These are phyloP conservation scores for Themeda triandra DNA, from an alignment of 176 grass and related monocot genomes.

Conservation along the genomic window DNA sequence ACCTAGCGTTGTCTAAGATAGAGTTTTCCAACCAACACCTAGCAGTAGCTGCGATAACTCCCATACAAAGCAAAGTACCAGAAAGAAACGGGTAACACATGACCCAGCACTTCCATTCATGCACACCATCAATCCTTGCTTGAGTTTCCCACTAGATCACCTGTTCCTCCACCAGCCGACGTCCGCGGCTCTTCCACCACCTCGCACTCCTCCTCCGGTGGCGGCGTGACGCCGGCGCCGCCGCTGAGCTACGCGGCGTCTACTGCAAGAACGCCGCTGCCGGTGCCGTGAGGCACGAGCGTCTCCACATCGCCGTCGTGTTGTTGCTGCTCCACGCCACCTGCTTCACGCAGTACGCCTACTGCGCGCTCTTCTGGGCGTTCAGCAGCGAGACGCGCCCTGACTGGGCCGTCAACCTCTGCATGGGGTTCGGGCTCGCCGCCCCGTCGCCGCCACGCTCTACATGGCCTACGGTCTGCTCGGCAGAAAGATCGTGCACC, in stretches of 20 bases:
- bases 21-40: too few relatives aligned
- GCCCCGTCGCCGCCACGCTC: slow-evolving; percentile 28
- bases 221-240: slow-evolving; percentile 45
- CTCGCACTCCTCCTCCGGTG: slow-evolving; percentile 43
- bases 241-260: slow-evolving; percentile 25
- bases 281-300: slow-evolving; percentile 1
- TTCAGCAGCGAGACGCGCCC: slow-evolving; percentile 42
- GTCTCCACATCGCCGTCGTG: slow-evolving; percentile 45
- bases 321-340: slow-evolving; percentile 56
- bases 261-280: slow-evolving; percentile 57
- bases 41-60: too few relatives aligned
- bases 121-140: too few relatives aligned
- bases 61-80: too few relatives aligned
- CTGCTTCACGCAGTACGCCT: slow-evolving; percentile 58
- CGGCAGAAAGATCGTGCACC: slow-evolving; percentile 30
- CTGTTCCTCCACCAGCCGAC: too few relatives aligned
- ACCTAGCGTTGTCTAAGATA: too few relatives aligned
- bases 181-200: slow-evolving; percentile 65
- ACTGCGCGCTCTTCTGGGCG: slow-evolving; percentile 64
- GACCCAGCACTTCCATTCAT: too few relatives aligned
- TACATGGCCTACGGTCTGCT: slow-evolving; percentile 61
- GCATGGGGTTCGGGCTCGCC: slow-evolving; percentile 46
- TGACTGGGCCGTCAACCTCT: slow-evolving; percentile 53
- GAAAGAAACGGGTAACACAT: too few relatives aligned
- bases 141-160: too few relatives aligned